Base-by-base conservation (phyloP, 2,329 filamentous ascomycete species). In the Drechslerella dactyloides region DNA sequence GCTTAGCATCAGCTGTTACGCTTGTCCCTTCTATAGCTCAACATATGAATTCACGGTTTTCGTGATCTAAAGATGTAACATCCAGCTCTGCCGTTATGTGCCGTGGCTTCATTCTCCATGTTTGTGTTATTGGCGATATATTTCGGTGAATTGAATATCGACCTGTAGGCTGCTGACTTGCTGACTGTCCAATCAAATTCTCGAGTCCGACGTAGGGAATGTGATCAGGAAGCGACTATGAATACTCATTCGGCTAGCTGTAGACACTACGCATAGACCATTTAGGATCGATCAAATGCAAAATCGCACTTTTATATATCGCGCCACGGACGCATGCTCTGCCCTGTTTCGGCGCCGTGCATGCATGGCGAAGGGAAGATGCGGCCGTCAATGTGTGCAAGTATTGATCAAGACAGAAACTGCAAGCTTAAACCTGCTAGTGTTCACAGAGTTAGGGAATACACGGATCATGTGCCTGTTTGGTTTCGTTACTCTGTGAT, bases 341-440 rank as follows among this genome's bases (percentile, higher is more conserved):
- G 19, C 19, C 44, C 11, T 23, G 44, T 21, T 48, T 48, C 15
- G 17, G 44, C 44, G 17, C 4, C n/a, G n/a, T 48, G 44, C 44
- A 48, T 19, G 19, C 44, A 23, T 2, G 8, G 15, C n/a, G 5
- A 48, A 23, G 44, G n/a, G 19, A 48, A 48, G 11, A 19, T 48
- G 15, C n/a, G 15, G n/a, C 19, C 19, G 44, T 19, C 44, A 48
- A 48, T 33, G 27, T 33, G 8, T 33, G 27, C 27, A 8, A 33
- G 8, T 8, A 33, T 19, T 19, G 44, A 21, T 48, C 15, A 48
- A 48, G n/a, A 48, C 44, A 48, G 44, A 48, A 48, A 48, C 44
- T 48, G 44, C 17, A 48, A 19, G 44, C 44, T 48, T 19, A 23
- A 48, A 48, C 17, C 27, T 19, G 44, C 44, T 48, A 48, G 44